A percentile compares a stretch with the other conserved stretches of the same genome.
Evolutionary conservation across 2,329 filamentous ascomycete species (phyloP).

Genomic region (Gnomoniopsis sp.): DNA sequence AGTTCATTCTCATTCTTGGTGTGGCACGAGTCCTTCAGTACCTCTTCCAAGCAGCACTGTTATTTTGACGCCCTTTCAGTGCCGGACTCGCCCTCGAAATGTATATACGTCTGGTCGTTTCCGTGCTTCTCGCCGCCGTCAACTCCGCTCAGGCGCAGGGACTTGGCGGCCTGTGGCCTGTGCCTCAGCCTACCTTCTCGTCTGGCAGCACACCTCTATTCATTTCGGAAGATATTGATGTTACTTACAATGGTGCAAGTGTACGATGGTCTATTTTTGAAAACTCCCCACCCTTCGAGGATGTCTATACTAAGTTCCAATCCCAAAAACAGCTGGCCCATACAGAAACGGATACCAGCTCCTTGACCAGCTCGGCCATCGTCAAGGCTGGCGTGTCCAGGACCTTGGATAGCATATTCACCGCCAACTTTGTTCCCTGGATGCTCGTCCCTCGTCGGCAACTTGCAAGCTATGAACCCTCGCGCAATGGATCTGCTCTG

Average conservation of each 20-base stretch:
- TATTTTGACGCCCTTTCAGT: not conserved
- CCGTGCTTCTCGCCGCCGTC: constrained; percentile 37
- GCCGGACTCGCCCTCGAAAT: constrained; percentile 22
- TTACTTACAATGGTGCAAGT: constrained; percentile 57
- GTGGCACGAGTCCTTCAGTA: not conserved
- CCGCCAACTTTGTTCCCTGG: constrained; percentile 72
- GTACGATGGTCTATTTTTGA: constrained; percentile 44
- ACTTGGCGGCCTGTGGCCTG: constrained; percentile 47
- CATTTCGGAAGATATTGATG: constrained; percentile 46
- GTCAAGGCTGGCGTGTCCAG: constrained; percentile 57
- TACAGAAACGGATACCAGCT: constrained; percentile 39
- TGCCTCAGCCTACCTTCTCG: constrained; percentile 43
- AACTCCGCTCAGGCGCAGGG: constrained; percentile 39
- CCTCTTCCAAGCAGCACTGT: not conserved
- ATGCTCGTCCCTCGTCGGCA: constrained; percentile 64
- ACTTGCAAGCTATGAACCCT: constrained; percentile 61
- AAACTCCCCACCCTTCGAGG: constrained; percentile 20
- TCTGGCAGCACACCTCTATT: constrained; percentile 52
- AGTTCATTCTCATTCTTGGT: too few relatives aligned
- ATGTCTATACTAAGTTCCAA: constrained; percentile 31
- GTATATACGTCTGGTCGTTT: constrained; percentile 27
- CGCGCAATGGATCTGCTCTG: constrained; percentile 35
- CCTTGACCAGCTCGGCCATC: constrained; percentile 48
- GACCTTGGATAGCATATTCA: constrained; percentile 61
- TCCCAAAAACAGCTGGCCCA: constrained; percentile 44